Evolutionary conservation across 1,284 basidiomycete genomes (phyloP), one percentile per base, ranked within the genome.

Genomic region (Tilletia setariae): DNA sequence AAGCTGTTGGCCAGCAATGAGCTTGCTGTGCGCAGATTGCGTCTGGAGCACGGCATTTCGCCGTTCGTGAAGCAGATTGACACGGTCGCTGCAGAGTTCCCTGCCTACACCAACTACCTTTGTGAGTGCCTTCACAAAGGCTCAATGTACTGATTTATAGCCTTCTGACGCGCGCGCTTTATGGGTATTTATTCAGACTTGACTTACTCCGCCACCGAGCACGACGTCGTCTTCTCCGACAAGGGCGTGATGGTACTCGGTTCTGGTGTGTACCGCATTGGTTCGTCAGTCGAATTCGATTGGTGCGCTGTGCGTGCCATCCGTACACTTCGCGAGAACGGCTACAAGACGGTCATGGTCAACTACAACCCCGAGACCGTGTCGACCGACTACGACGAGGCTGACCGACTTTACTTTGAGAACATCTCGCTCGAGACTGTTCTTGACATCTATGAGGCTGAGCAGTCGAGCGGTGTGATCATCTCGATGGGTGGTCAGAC

Each of bases 331-430:
- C 92, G 95, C 69, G 91, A 95, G 56, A 90, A 91, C 80, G 94
- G 94, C n/a, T 86, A 93, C 73, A 93, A 93, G 80, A 98, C 96
- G 8, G 89, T 98, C 85, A 98, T 98, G 96, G 91, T 98, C 85
- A 98, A 98, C 86, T 98, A 98, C 85, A 98, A 98, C 84, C 95
- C 95, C 28, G 96, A 98, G 86, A 98, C 95, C 0, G 95, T 98
- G 82, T 94, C 92, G 80, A 98, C 96, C 61, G 96, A 98, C 84
- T 98, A 97, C 84, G 95, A 98, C 84, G 96, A 98, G 83, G 95
- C 95, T 32, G 95, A 98, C 84, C 89, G 93, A 51, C 87, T 98
- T 56, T 98, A 98, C 86, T 98, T 98, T 83, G 95, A 98, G 85
- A 97, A 96, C 84, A 98, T 98, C 86, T 91, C 91, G 76, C 85